Evolutionary conservation across 768 basidiomycete genomes (phyloP), one percentile per base, ranked within the genome.

Genomic region (Pleurotus ostreatus): DNA sequence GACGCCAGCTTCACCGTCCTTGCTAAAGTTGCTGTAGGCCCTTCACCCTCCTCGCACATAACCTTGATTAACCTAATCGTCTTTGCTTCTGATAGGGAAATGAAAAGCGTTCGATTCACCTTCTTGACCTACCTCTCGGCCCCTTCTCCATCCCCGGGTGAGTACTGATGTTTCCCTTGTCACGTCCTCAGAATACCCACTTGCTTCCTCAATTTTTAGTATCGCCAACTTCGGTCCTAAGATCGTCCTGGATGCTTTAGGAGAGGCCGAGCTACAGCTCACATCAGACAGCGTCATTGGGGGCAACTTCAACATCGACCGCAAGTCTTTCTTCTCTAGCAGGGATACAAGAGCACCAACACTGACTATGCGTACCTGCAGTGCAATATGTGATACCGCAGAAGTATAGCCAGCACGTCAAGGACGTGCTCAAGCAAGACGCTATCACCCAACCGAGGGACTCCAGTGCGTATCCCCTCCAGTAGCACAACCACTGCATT

Each of bases 381-480:
- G 48, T 49, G n/a, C 48, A 49, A 34, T 49, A 49, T 16, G 48
- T 49, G n/a, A 49, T 49, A 23, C 48, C 48, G 9, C 5, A 6
- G 5, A 12, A 12, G 13, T 49, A 49, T 13, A 49, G 38, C 16
- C n/a, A 49, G n/a, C n/a, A 30, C 3, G 48, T 49, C 5, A 49
- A 49, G 48, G 6, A 15, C 0, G 13, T 38, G 30, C 38, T 49
- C 16, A 16, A n/a, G 15, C 25, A 49, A 49, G 48, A 49, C 23
- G 48, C 30, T 38, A 3, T 26, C 25, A 49, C 48, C 7, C 16
- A 26, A 18, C 48, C 48, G 1, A 49, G n/a, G 30, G n/a, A 49
- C 13, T 34, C 13, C n/a, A 13, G 48, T 49, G 13, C 13, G 48
- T 15, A 7, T n/a, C 15, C 20, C 15, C 46, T 15, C 15, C 3